phyloP scores from a whole-genome alignment of 208 protist species.

The Acanthamoeba culbertsoni region DNA sequence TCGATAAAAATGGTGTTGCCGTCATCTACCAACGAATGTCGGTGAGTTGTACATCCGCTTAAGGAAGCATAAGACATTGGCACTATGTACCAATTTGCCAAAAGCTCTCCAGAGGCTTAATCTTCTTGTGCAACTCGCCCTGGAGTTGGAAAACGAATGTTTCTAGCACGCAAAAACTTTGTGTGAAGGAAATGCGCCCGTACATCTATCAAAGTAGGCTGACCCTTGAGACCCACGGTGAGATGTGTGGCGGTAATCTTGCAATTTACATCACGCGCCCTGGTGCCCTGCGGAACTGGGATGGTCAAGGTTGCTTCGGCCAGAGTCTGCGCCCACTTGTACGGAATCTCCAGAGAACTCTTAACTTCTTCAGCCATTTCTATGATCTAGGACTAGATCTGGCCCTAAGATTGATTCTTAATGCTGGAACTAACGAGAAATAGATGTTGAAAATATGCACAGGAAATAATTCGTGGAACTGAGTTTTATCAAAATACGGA shows the following conservation, averaged over 20 bases:
- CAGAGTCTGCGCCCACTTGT: constrained; percentile 75
- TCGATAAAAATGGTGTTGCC: constrained; percentile 68
- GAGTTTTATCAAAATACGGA: no score
- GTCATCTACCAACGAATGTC: constrained; percentile 24
- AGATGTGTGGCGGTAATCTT: constrained; percentile 57
- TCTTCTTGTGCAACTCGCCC: constrained; percentile 49
- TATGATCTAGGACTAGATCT: background rate
- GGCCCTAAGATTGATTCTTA: background rate
- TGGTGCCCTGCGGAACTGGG: constrained; percentile 61
- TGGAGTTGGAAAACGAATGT: background rate
- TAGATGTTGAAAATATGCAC: no score
- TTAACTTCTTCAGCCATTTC: background rate
- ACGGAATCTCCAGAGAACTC: constrained; percentile 38
- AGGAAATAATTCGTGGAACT: no score
- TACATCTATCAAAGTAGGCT: constrained; percentile 63
- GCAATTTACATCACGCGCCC: constrained; percentile 48
- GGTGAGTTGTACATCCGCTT: background rate
- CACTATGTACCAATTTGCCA: constrained; percentile 20
- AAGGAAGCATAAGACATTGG: background rate
- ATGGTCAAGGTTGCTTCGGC: constrained; percentile 62
- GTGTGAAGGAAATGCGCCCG: background rate
- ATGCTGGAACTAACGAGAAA: background rate
- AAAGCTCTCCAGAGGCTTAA: constrained; percentile 56
- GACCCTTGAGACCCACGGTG: constrained; percentile 59
- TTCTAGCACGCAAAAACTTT: background rate